A percentile compares a stretch with the other conserved stretches of the same genome.
phyloP scores from a whole-genome alignment of 106 monocot species.

The Dactylorhiza incarnata region DNA sequence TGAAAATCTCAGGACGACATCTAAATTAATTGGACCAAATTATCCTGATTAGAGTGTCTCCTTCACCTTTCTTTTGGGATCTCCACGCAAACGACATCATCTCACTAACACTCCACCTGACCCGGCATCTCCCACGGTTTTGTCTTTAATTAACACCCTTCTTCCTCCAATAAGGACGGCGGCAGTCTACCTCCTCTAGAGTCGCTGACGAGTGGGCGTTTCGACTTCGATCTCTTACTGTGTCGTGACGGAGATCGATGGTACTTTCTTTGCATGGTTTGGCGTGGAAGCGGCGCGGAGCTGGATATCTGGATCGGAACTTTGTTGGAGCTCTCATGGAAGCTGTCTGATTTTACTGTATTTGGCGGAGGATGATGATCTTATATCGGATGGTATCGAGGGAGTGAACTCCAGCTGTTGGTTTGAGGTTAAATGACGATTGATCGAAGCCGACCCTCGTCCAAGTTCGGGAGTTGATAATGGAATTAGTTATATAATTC shows the following conservation, averaged over 20 bases:
- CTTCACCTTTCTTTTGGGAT: too few relatives aligned
- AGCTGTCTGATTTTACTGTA: too few relatives aligned
- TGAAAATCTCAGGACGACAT: too few relatives aligned
- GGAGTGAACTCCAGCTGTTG: neutral
- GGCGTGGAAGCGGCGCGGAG: neutral
- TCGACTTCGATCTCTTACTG: neutral
- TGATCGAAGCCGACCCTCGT: neutral
- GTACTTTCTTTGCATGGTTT: too few relatives aligned
- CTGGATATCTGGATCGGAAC: neutral
- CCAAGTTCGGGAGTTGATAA: neutral
- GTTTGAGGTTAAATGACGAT: neutral
- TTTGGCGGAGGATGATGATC: neutral
- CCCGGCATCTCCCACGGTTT: neutral
- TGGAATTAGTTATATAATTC: conserved; percentile 4
- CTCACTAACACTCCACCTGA: too few relatives aligned
- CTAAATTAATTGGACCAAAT: too few relatives aligned
- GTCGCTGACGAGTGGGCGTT: neutral
- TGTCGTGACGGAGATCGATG: neutral
- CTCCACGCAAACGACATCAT: too few relatives aligned
- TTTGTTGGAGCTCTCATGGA: neutral
- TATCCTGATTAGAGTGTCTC: too few relatives aligned
- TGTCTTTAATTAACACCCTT: neutral
- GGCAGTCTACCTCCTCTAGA: neutral
- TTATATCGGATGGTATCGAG: neutral
- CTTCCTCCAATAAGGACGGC: neutral